Base-by-base conservation (phyloP, 208 protist genomes). In the Leptomonas seymouri region DNA sequence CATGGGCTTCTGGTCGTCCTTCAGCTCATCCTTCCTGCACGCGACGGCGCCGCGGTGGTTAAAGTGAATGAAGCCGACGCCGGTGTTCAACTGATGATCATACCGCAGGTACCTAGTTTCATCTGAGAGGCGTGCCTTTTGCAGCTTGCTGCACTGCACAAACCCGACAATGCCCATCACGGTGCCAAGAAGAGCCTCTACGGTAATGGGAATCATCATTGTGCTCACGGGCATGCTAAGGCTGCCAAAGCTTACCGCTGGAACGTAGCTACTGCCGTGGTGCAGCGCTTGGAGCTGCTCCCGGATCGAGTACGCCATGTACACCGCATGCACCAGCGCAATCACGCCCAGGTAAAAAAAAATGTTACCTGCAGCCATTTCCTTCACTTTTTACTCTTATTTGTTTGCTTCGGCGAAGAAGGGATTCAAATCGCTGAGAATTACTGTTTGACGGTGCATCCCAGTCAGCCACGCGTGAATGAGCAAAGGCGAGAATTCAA, bases 1-100 rank as follows among this genome's bases (percentile, higher is more conserved):
- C 30, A 64, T 45, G 5, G 68, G 44, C 68, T 94, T 93, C 39
- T 69, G 71, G 0, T 36, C 57, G n/a, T 71, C 57, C 15, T 72
- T 62, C 36, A 74, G 54, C 59, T 72, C 72, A 36, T 78, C 66
- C 42, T 67, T 71, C 59, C 49, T 56, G 71, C 63, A 71, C 41
- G 68, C 73, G 6, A 82, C 54, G 16, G 76, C 72, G 41, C 89
- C 92, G 46, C 92, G 89, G 67, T 97, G 92, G 64, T 94, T 95
- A 55, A 97, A 97, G 73, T 94, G 88, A 45, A 93, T 85, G 67
- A 97, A 95, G 25, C 73, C 85, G 16, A 89, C 57, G 12, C 86
- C 85, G 14, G 87, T 93, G 60, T 83, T 79, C 71, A 89, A 69
- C 27, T 80, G 64, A 36, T 80, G 50, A 54, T 97, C 89, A 57